These are phyloP conservation scores for Moringa oleifera DNA, from an alignment of 345 rosid genomes.

Conservation along the genomic window DNA sequence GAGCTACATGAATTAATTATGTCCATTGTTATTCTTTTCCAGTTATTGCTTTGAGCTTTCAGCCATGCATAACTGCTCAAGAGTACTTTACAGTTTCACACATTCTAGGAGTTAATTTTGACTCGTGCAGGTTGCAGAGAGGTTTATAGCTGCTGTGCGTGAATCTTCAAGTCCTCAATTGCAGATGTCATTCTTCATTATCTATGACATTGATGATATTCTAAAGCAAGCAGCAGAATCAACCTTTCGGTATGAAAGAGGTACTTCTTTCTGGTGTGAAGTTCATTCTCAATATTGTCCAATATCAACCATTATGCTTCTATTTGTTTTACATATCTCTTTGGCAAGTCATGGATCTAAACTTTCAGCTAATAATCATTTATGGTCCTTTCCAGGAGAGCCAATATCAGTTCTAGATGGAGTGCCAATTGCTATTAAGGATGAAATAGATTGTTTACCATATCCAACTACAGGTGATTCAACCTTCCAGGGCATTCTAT, in stretches of 20 bases:
- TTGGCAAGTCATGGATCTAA: not conserved
- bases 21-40: too few species aligned
- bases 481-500: conserved; percentile 1
- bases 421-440: conserved; percentile 67
- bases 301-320: not conserved
- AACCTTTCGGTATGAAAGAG: conserved; percentile 45
- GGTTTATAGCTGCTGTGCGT: conserved; percentile 35
- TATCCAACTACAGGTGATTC: conserved; percentile 66
- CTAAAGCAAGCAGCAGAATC: conserved; percentile 55
- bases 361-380: not conserved
- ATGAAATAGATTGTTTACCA: conserved; percentile 72
- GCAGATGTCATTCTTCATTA: conserved; percentile 62
- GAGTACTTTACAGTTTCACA: too few species aligned
- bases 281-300: not conserved
- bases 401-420: conserved; percentile 65
- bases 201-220: conserved; percentile 39
- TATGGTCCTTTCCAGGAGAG: conserved; percentile 33
- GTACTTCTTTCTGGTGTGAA: conserved; percentile 15
- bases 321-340: too few species aligned
- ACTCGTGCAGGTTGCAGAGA: conserved; percentile 44
- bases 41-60: too few species aligned
- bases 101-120: too few species aligned
- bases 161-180: conserved; percentile 35
- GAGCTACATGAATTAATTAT: too few species aligned
- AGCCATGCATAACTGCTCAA: too few species aligned